Evolutionary conservation across 805 yeast genomes (phyloP), one percentile per base, ranked within the genome.

Genomic region (baker's yeast (Saccharomyces cerevisiae)): DNA sequence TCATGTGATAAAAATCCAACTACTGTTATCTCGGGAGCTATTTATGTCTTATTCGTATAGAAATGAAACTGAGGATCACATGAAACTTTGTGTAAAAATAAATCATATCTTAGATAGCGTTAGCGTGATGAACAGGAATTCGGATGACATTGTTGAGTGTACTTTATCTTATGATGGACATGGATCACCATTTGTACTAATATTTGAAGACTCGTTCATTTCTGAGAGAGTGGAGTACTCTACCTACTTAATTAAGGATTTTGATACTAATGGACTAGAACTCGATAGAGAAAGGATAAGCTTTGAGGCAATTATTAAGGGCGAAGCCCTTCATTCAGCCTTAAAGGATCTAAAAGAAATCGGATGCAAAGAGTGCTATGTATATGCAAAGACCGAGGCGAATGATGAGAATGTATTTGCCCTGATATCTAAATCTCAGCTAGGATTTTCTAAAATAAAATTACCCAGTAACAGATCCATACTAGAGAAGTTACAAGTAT

Each of bases 381-480:
- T 80, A 1, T 79, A 76, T 60, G 78, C 76, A 6, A 70, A 73
- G 13, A 65, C 70, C 6, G 63, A 57, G 24, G 54, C 61, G 26
- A 67, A 67, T 29, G 65, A 63, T 30, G 62, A 70, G 2, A 67
- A 61, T 43, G 59, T 68, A 2, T 67, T 72, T 46, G 76, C 76
- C 3, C 62, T 89, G 52, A 78, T 86, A 4, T 84, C 94, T 0
- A 77, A 76, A 43, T 87, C 92, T 10, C 86, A 83, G n/a, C 76
- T 87, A 48, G 96, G 96, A 0, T 74, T 76, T 51, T 82, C 88
- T 43, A 83, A 85, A 62, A 72, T 88, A 22, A 75, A 78, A 9
- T 76, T 84, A 49, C 96, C 96, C 0, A 78, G 76, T 56, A 86
- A 80, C 49, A 76, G 78, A 59, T 73, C 81, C 2, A 79, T 82